Evolutionary conservation across 2,329 filamentous ascomycete species (phyloP).

Genomic region (Sphaceloma murrayae): DNA sequence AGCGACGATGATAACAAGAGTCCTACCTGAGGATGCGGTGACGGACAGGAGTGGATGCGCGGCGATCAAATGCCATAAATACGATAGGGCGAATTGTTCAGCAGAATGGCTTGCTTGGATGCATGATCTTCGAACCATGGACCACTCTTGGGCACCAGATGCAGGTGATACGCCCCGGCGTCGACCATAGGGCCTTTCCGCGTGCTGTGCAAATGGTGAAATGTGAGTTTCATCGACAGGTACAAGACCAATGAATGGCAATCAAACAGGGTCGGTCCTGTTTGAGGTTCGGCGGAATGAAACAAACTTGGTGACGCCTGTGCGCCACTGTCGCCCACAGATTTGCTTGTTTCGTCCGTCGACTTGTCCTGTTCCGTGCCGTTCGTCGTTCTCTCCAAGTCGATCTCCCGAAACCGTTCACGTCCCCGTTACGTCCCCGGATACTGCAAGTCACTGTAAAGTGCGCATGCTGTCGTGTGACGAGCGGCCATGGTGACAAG

Average conservation of each 20-base stretch:
- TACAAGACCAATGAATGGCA: conserved; percentile 7
- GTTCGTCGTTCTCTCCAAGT: background rate
- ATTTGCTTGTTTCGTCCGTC: conserved; percentile 5
- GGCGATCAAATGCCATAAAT: conserved; percentile 16
- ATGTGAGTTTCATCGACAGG: conserved; percentile 14
- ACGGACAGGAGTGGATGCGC: conserved; percentile 9
- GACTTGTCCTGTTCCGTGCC: background rate
- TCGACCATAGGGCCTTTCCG: background rate
- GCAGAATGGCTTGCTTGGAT: background rate
- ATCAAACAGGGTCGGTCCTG: conserved; percentile 14
- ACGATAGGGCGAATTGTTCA: conserved; percentile 6
- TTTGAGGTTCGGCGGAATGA: conserved; percentile 9
- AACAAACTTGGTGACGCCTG: conserved; percentile 14
- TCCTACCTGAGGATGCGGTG: conserved; percentile 14
- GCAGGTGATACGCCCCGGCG: conserved; percentile 4
- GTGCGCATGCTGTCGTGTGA: conserved; percentile 15
- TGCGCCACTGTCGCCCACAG: conserved; percentile 10
- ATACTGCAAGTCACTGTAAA: no score
- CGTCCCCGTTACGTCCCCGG: conserved; percentile 1
- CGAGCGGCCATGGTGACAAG: background rate
- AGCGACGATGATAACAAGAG: conserved; percentile 5
- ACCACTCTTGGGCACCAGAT: conserved; percentile 10
- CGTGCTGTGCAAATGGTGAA: conserved; percentile 3
- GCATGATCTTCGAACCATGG: conserved; percentile 2
- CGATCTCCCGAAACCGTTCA: conserved; percentile 14